Conservation (phyloP, 2,329 filamentous ascomycete species). For the Calonectria crousiana region DNA sequence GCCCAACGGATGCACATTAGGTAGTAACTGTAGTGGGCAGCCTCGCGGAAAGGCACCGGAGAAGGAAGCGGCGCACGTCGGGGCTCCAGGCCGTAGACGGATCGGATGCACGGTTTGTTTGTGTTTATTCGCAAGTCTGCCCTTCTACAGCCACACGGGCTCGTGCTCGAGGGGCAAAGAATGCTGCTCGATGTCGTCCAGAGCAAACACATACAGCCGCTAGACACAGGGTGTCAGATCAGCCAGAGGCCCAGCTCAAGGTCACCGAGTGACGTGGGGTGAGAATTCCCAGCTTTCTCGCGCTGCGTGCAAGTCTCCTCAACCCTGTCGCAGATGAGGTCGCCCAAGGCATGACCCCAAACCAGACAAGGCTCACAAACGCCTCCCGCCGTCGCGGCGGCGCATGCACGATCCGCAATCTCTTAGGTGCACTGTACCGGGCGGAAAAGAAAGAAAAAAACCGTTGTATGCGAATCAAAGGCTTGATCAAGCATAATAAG, state of each 20-base stretch:
- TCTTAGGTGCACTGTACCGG: background rate
- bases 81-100: background rate
- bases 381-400: conserved; percentile 6
- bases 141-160: background rate
- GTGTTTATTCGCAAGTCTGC: background rate
- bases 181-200: background rate
- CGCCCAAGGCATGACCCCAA: conserved; percentile 14
- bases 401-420: background rate
- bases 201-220: background rate
- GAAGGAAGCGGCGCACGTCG: background rate
- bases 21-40: background rate
- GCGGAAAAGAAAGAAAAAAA: background rate
- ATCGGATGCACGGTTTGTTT: background rate
- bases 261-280: background rate
- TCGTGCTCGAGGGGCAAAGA: background rate
- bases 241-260: background rate
- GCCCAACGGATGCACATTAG: background rate
- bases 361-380: conserved; percentile 6
- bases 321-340: conserved; percentile 18
- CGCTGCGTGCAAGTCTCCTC: background rate
- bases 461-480: conserved; percentile 7
- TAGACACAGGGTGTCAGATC: conserved; percentile 11
- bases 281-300: background rate
- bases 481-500: background rate
- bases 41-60: background rate